Evolutionary conservation across 495 filamentous ascomycete genomes (phyloP).

Genomic region (Echria macrotheca): DNA sequence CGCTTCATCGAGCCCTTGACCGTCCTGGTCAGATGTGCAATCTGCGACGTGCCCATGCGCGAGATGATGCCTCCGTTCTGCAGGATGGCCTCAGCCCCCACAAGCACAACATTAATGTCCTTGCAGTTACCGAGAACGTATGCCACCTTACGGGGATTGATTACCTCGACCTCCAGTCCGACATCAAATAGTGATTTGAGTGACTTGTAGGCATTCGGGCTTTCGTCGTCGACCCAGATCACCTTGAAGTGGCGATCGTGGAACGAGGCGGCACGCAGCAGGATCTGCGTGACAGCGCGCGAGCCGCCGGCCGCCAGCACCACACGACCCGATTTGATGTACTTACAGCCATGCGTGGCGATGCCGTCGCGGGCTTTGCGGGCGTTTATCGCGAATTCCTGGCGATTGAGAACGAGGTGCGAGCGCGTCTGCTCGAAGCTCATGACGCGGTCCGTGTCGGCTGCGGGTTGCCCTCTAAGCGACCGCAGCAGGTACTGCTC

Average conservation of each 20-base stretch:
- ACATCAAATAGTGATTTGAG: slow-evolving; percentile 64
- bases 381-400: slow-evolving; percentile 80
- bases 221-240: slow-evolving; percentile 68
- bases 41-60: slow-evolving; percentile 85
- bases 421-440: slow-evolving; percentile 78
- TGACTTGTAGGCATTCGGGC: slow-evolving; percentile 47
- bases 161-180: slow-evolving; percentile 78
- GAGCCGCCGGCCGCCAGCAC: slow-evolving; percentile 86
- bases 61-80: slow-evolving; percentile 92
- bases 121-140: slow-evolving; percentile 66
- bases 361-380: slow-evolving; percentile 79
- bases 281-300: slow-evolving; percentile 71
- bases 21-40: slow-evolving; percentile 73
- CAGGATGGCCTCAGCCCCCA: slow-evolving; percentile 90
- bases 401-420: slow-evolving; percentile 76
- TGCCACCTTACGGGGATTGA: slow-evolving; percentile 68
- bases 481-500: slow-evolving; percentile 77
- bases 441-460: slow-evolving; percentile 48
- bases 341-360: slow-evolving; percentile 67
- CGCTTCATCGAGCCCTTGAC: slow-evolving; percentile 55
- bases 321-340: slow-evolving; percentile 68
- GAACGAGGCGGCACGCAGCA: slow-evolving; percentile 63
- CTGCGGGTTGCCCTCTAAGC: slow-evolving; percentile 41
- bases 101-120: slow-evolving; percentile 72
- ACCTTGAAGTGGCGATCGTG: slow-evolving; percentile 64